phyloP scores from a whole-genome alignment of 164 flowering plant genomes.

The Santalum album region DNA sequence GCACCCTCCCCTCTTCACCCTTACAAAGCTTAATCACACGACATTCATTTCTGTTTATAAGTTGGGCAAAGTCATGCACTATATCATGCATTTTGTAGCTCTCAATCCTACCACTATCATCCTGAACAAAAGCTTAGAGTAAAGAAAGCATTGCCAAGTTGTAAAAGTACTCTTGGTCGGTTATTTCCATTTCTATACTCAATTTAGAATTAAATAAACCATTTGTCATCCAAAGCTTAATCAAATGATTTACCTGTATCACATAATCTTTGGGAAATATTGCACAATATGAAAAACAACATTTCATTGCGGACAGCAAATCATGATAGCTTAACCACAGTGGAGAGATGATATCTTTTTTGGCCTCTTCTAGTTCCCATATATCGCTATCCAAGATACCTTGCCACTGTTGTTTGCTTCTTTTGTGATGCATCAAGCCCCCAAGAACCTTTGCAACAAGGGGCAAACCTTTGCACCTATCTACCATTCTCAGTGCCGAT shows the following conservation, averaged over 20 bases:
- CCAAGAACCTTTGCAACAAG: too few relatives aligned
- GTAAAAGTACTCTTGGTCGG: neutral
- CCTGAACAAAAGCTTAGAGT: constrained; percentile 7
- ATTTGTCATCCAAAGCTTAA: neutral
- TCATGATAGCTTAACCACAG: too few relatives aligned
- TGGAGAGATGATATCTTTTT: neutral
- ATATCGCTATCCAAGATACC: neutral
- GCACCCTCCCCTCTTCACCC: neutral
- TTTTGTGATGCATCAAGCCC: too few relatives aligned
- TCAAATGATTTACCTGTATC: neutral
- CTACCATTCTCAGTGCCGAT: too few relatives aligned
- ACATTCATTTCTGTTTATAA: neutral
- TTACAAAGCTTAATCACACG: too few relatives aligned
- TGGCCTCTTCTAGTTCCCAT: neutral
- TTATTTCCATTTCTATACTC: neutral
- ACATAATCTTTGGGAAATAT: neutral
- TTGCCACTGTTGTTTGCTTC: neutral
- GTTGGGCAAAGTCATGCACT: neutral
- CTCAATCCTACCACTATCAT: neutral
- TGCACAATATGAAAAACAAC: constrained; percentile 3
- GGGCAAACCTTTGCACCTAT: too few relatives aligned
- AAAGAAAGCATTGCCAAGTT: neutral
- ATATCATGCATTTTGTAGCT: constrained; percentile 9
- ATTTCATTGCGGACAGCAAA: neutral
- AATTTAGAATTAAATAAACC: neutral